Conservation (phyloP, 257 asterid species). For the Agastache rugosa region DNA sequence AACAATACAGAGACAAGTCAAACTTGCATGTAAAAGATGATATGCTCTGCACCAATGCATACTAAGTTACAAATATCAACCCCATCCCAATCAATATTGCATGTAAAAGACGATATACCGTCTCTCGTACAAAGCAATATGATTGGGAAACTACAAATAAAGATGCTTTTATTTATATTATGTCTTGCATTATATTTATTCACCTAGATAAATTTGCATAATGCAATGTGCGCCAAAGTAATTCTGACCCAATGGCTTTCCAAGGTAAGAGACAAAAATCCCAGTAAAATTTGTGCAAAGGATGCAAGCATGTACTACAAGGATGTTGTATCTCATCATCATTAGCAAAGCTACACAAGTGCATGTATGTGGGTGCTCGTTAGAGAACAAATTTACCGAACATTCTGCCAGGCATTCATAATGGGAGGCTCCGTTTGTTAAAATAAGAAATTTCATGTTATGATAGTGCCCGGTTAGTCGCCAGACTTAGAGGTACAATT, state of each 20-base stretch:
- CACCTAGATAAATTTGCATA: background rate
- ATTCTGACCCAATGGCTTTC: background rate
- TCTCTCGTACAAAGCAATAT: background rate
- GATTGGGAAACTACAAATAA: background rate
- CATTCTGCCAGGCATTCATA: too few relatives aligned
- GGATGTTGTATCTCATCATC: background rate
- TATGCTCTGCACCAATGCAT: background rate
- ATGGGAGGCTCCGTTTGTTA: too few relatives aligned
- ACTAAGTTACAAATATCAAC: background rate
- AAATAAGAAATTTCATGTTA: too few relatives aligned
- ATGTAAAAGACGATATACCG: too few relatives aligned
- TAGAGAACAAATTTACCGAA: too few relatives aligned
- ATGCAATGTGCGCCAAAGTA: background rate
- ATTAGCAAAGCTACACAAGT: background rate
- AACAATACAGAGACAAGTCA: conserved; percentile 4
- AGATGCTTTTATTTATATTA: background rate
- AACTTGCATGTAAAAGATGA: conserved; percentile 11
- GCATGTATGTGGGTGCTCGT: background rate
- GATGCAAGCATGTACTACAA: background rate
- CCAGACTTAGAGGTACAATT: background rate
- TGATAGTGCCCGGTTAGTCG: too few relatives aligned
- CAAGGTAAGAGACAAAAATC: background rate
- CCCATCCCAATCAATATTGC: background rate
- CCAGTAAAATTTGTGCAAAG: background rate
- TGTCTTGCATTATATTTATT: background rate